These are phyloP conservation scores for Tulasnella calospora DNA, from an alignment of 768 basidiomycete species.

Conservation along the genomic window DNA sequence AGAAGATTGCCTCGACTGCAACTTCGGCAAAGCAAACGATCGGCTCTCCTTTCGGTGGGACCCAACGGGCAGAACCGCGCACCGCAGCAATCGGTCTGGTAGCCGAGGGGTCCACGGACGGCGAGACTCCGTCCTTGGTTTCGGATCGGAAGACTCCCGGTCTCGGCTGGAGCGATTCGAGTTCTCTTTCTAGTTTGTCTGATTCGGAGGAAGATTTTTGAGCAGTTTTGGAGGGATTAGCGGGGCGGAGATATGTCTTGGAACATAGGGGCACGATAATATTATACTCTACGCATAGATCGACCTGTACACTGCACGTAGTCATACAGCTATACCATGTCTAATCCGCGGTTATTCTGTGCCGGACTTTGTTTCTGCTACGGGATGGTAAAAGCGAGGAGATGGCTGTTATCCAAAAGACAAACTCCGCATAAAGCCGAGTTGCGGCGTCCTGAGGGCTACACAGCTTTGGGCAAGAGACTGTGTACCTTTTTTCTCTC, in stretches of 20 bases:
- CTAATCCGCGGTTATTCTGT: not conserved
- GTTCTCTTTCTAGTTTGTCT: constrained; percentile 12
- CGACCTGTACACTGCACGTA: not conserved
- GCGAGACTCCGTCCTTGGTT: not conserved
- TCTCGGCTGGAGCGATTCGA: not conserved
- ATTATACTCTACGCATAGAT: constrained; percentile 2
- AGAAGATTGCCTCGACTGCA: not conserved
- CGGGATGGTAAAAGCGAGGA: not conserved
- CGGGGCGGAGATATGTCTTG: not conserved
- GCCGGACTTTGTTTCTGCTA: not conserved
- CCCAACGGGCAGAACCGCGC: not conserved
- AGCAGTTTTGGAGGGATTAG: not conserved
- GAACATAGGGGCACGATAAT: not conserved
- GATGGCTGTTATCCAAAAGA: not conserved
- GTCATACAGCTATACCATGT: not conserved
- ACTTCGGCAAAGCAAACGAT: not conserved
- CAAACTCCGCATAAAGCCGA: constrained; percentile 1
- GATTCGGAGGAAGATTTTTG: constrained; percentile 10
- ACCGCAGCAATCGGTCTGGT: not conserved
- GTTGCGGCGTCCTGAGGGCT: not conserved
- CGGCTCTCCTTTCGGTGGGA: not conserved
- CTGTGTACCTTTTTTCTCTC: not conserved
- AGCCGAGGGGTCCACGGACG: not conserved
- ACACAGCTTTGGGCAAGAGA: constrained; percentile 8
- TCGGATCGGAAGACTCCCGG: not conserved